These are phyloP conservation scores for Trichophyton simii DNA, from an alignment of 2,329 filamentous ascomycete genomes.

Conservation along the genomic window DNA sequence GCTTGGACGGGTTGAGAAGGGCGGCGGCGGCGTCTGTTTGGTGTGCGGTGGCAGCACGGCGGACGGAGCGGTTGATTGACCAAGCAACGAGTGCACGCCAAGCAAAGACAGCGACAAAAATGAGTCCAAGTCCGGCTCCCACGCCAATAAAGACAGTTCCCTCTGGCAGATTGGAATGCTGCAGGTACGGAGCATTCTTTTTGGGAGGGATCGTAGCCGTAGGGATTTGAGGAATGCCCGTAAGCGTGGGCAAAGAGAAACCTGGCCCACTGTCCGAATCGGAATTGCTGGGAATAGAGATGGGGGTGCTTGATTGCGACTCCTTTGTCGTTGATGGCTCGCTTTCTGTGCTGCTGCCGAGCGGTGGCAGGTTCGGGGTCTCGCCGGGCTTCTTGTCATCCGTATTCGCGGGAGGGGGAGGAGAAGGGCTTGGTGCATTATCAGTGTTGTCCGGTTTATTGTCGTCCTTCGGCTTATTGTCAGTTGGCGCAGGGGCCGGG, in stretches of 20 bases:
- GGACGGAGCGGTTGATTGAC: conserved; percentile 82
- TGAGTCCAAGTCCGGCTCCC: conserved; percentile 71
- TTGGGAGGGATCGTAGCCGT: conserved; percentile 70
- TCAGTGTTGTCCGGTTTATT: conserved; percentile 14
- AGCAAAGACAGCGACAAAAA: conserved; percentile 66
- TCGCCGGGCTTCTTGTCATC: conserved; percentile 11
- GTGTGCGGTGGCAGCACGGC: conserved; percentile 66
- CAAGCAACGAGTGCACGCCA: conserved; percentile 85
- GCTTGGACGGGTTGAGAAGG: conserved; percentile 35
- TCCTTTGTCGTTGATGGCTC: conserved; percentile 15
- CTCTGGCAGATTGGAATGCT: conserved; percentile 69
- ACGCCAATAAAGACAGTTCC: conserved; percentile 95
- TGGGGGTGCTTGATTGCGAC: conserved; percentile 4
- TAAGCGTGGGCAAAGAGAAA: conserved; percentile 39
- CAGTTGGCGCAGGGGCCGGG: conserved; percentile 11
- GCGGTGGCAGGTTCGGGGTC: conserved; percentile 15
- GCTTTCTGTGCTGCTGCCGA: conserved; percentile 13
- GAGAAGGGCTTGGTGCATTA: conserved; percentile 13
- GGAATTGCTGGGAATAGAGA: conserved; percentile 12
- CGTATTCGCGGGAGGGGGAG: conserved; percentile 9
- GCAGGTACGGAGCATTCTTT: conserved; percentile 78
- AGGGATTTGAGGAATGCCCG: conserved; percentile 52
- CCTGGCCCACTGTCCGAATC: conserved; percentile 11
- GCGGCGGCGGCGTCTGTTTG: conserved; percentile 52
- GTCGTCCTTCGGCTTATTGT: conserved; percentile 1